Base-by-base conservation (phyloP, 805 yeast genomes). In the Nakazawaea wyomingensis region DNA sequence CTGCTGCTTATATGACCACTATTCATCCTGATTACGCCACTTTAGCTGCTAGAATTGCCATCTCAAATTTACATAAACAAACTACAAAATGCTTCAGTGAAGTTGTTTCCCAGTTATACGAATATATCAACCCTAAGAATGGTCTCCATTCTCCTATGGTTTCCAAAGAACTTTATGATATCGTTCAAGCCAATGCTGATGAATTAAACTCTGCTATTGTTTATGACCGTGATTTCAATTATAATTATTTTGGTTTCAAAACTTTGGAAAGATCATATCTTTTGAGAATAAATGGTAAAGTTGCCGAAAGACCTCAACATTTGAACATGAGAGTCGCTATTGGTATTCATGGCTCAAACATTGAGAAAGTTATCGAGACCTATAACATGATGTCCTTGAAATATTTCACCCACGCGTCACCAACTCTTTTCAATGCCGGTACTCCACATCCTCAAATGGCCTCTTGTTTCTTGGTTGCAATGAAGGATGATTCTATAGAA, bases 401-500 rank as follows among this genome's bases (percentile, higher is more conserved):
- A 61, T 85, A 80, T 60, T 88, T 91, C 67, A 86, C 90, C 38
- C 98, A 91, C 59, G 96, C 96, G 3, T 86, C 96, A 6, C 98
- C 99, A 9, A 91, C 99, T 1, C 68, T 91, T 47, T 91, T 85
- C 73, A 90, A 90, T 55, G 86, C 97, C 1, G 98, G 96, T 39
- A 87, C 96, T 21, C 83, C 89, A 29, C 70, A 76, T 45, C 85
- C 93, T 21, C 87, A 78, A 60, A 75, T 91, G 71, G 86, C 97
- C 13, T 90, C 96, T 11, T 91, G 98, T 66, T 91, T 90, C 71
- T 68, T 91, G 39, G 72, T 91, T 34, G 91, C 91, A 26, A 88
- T 87, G 90, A 80, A 83, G 56, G 96, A 85, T 37, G 99, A 91
- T 64, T 90, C 97, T 4, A 88, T 91, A 48, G 96, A 91, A 50